Conservation (phyloP, 495 filamentous ascomycete species). For the Aspergillus hancockii region DNA sequence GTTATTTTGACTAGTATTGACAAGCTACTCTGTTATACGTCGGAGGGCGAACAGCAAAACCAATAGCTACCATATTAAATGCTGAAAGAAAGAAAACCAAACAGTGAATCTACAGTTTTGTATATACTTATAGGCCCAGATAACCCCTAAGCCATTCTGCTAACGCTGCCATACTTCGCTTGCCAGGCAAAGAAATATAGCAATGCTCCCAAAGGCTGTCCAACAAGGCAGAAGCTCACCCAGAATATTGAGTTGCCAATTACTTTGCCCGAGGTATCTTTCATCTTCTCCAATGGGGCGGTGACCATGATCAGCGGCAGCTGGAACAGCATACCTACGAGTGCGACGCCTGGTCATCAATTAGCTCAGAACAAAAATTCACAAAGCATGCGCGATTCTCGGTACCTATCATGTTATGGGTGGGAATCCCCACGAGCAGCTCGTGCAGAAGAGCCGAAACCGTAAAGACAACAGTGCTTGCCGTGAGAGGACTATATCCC, state of each 20-base stretch:
- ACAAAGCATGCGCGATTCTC: constrained; percentile 15
- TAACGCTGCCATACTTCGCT: constrained; percentile 87
- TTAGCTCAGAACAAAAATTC: constrained; percentile 10
- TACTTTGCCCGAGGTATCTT: constrained; percentile 68
- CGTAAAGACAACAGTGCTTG: constrained; percentile 78
- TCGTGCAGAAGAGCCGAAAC: constrained; percentile 89
- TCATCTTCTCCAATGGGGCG: constrained; percentile 72
- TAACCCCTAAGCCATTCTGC: constrained; percentile 26
- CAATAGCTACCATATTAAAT: neutral
- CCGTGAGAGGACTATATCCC: constrained; percentile 66
- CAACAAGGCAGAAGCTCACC: constrained; percentile 90
- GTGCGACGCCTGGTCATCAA: constrained; percentile 70
- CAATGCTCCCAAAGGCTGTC: constrained; percentile 86
- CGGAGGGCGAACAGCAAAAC: neutral
- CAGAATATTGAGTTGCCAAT: constrained; percentile 94
- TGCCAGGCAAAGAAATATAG: constrained; percentile 99
- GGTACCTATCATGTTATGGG: constrained; percentile 87
- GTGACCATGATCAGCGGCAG: constrained; percentile 86
- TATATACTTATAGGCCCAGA: neutral
- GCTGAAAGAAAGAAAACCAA: neutral
- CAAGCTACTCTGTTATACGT: no score
- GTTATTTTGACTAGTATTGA: no score
- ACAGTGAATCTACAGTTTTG: neutral
- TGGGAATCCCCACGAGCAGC: constrained; percentile 89
- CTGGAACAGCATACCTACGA: constrained; percentile 90